Conservation (phyloP, 768 basidiomycete species). For the Boletus vermiculosoides region DNA sequence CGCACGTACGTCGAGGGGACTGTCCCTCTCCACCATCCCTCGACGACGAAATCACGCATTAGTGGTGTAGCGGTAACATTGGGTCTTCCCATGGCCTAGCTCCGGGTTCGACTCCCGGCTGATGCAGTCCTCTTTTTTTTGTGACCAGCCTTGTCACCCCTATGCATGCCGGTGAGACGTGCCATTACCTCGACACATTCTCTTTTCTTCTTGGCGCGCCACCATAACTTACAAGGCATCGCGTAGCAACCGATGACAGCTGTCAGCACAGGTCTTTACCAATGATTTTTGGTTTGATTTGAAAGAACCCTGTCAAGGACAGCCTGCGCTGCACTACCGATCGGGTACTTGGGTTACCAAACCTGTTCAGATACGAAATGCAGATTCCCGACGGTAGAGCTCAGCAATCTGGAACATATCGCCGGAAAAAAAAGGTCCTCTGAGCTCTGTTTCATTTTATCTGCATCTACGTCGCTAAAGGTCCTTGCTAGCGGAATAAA, state of each 20-base stretch:
- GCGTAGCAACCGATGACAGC: neutral
- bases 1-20: neutral
- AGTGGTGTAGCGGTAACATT: slow-evolving; percentile 85
- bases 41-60: slow-evolving; percentile 20
- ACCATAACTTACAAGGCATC: neutral
- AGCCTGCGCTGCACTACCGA: too few relatives aligned
- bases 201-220: too few relatives aligned
- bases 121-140: slow-evolving; percentile 34
- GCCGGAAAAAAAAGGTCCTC: too few relatives aligned
- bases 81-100: slow-evolving; percentile 79
- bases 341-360: too few relatives aligned
- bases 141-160: too few relatives aligned
- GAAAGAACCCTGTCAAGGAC: too few relatives aligned
- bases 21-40: neutral
- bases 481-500: slow-evolving; percentile 9
- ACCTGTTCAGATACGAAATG: too few relatives aligned
- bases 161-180: too few relatives aligned
- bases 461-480: slow-evolving; percentile 3
- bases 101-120: slow-evolving; percentile 61
- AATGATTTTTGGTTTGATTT: too few relatives aligned
- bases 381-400: neutral
- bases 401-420: neutral
- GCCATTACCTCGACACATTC: too few relatives aligned
- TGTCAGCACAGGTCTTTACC: neutral
- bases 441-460: neutral